phyloP scores from a whole-genome alignment of 441 rosid genomes.

The Arabidopsis hybrid region DNA sequence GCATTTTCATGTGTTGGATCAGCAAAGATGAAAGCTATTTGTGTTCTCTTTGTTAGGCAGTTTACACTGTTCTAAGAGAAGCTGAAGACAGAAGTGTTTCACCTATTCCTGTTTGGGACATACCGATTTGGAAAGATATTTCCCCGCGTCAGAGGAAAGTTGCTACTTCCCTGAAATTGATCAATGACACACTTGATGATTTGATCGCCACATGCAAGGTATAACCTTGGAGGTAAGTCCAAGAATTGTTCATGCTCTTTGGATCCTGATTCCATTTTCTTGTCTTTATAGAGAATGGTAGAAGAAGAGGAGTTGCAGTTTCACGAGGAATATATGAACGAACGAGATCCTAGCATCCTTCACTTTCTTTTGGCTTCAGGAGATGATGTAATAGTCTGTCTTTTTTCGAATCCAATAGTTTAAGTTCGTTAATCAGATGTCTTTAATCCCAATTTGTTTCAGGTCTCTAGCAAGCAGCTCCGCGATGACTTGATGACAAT shows the following conservation, averaged over 20 bases:
- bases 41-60: constrained; percentile 65
- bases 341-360: constrained; percentile 97
- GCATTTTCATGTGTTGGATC: constrained; percentile 17
- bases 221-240: constrained; percentile 18
- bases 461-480: constrained; percentile 98
- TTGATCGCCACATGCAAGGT: constrained; percentile 95
- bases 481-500: constrained; percentile 98
- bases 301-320: constrained; percentile 95
- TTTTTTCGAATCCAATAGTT: constrained; percentile 24
- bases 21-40: constrained; percentile 17
- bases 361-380: constrained; percentile 96
- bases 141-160: constrained; percentile 92
- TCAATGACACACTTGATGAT: constrained; percentile 78
- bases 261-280: constrained; percentile 10
- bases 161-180: constrained; percentile 74
- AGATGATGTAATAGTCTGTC: constrained; percentile 66
- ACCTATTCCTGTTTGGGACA: constrained; percentile 93
- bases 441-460: constrained; percentile 43
- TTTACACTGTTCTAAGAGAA: constrained; percentile 89
- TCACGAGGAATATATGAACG: constrained; percentile 92
- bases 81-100: constrained; percentile 97
- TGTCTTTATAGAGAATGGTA: constrained; percentile 76
- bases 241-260: constrained; percentile 8
- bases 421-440: too few species aligned
- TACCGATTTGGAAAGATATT: constrained; percentile 95